Conservation (phyloP, 176 grass and related monocot species). For the Alopecurus myosuroides region DNA sequence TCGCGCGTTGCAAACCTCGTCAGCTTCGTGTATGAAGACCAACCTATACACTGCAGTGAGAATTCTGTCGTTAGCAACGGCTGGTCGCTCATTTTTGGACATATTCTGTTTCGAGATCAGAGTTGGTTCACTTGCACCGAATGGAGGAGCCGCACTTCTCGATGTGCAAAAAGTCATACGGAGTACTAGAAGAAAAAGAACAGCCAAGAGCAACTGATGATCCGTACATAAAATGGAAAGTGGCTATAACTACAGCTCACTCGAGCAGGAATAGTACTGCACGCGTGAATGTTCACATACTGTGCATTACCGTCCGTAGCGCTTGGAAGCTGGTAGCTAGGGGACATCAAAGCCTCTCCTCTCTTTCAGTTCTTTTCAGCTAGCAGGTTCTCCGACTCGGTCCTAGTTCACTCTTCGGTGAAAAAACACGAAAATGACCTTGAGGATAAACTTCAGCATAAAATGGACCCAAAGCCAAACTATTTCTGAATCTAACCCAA, state of each 20-base stretch:
- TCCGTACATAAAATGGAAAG: background rate
- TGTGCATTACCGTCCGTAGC: too few relatives aligned
- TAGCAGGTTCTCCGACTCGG: background rate
- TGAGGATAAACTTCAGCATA: too few relatives aligned
- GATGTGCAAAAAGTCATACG: background rate
- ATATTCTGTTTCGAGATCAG: background rate
- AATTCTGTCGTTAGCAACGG: background rate
- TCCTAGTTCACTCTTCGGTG: background rate
- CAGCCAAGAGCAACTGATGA: background rate
- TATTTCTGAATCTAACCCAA: too few relatives aligned
- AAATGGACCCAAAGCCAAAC: too few relatives aligned
- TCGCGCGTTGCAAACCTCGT: too few relatives aligned
- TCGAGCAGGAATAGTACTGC: background rate
- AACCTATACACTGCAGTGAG: too few relatives aligned
- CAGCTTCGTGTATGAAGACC: too few relatives aligned
- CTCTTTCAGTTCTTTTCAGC: background rate
- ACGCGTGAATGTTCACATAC: background rate
- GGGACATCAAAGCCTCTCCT: background rate
- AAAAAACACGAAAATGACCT: too few relatives aligned
- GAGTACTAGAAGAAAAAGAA: too few relatives aligned
- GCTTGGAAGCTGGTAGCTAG: background rate
- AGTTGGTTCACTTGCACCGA: background rate
- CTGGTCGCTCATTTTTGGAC: background rate
- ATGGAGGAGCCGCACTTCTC: background rate
- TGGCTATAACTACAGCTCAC: background rate